These are phyloP conservation scores for Wallacemonas sp. DNA, from an alignment of 208 protist species.

Conservation along the genomic window DNA sequence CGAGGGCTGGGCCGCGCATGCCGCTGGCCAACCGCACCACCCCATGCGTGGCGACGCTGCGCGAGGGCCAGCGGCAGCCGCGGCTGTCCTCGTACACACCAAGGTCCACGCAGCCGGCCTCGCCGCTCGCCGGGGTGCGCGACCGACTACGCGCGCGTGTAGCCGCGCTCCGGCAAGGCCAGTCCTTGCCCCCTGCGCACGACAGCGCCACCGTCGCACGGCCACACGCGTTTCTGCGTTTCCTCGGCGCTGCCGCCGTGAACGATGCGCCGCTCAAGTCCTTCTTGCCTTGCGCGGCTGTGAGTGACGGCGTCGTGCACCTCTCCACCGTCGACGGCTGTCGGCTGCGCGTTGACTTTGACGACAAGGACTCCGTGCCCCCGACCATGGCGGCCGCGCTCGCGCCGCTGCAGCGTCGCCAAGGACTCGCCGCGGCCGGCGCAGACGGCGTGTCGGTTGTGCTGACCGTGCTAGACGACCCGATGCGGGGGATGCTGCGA, in stretches of 20 bases:
- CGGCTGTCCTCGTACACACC: too few relatives aligned
- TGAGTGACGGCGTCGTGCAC: slow-evolving; percentile 25
- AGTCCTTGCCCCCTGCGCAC: background rate
- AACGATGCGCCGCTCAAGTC: slow-evolving; percentile 33
- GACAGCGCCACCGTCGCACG: background rate
- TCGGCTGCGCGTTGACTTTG: slow-evolving; percentile 30
- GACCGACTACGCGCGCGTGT: slow-evolving; percentile 4
- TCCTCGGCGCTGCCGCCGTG: slow-evolving; percentile 28
- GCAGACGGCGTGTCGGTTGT: background rate
- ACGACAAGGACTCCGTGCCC: background rate
- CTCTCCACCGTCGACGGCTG: slow-evolving; percentile 35
- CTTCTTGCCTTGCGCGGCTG: slow-evolving; percentile 24
- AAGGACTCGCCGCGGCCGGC: background rate
- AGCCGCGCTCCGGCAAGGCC: background rate
- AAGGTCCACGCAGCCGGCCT: too few relatives aligned
- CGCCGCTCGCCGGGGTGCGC: background rate
- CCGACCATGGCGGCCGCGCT: background rate
- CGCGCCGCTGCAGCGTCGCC: background rate
- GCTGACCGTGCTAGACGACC: background rate
- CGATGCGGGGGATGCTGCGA: background rate
- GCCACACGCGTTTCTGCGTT: slow-evolving; percentile 30
- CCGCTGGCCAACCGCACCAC: background rate
- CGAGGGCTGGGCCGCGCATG: background rate
- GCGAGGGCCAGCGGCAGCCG: background rate
- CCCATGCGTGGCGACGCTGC: background rate